These are phyloP conservation scores for Xylaria bambusicola DNA, from an alignment of 495 filamentous ascomycete species.

Conservation along the genomic window DNA sequence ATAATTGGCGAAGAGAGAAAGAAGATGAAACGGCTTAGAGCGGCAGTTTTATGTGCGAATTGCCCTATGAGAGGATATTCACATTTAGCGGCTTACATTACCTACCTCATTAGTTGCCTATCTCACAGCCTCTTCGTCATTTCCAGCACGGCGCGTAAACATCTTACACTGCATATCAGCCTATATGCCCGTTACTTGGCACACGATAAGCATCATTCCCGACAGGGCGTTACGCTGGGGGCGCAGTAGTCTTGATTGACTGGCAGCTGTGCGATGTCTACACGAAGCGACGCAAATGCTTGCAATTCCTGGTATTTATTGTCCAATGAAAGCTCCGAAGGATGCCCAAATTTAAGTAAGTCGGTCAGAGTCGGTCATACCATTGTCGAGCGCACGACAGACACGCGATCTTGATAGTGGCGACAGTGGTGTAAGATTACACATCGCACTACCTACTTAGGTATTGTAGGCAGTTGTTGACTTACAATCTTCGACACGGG, in stretches of 20 bases:
- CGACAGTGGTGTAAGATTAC: too few species aligned
- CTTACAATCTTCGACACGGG: too few species aligned
- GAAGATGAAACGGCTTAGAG: slow-evolving; percentile 4
- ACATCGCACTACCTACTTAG: background rate
- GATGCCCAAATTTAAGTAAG: too few species aligned
- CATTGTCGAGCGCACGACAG: too few species aligned
- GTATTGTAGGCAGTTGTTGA: too few species aligned
- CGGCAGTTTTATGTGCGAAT: background rate
- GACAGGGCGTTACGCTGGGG: slow-evolving; percentile 5
- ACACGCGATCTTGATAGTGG: too few species aligned
- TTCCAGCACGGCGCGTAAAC: slow-evolving; percentile 4
- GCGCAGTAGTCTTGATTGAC: background rate
- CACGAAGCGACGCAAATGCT: background rate
- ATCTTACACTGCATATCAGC: background rate
- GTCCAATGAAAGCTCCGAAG: too few species aligned
- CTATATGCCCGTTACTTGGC: too few species aligned
- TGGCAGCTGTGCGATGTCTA: background rate
- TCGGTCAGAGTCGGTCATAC: too few species aligned
- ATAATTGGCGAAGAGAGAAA: background rate
- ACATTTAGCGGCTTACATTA: background rate
- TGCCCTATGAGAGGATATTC: background rate
- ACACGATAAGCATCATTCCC: too few species aligned
- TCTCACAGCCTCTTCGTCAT: background rate
- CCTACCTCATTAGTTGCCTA: background rate
- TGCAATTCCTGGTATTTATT: too few species aligned